Percentiles rank a stretch among this genome's conserved stretches.
phyloP scores from a whole-genome alignment of 352 stramenopile genomes.

The Globisporangium recalcitrans region DNA sequence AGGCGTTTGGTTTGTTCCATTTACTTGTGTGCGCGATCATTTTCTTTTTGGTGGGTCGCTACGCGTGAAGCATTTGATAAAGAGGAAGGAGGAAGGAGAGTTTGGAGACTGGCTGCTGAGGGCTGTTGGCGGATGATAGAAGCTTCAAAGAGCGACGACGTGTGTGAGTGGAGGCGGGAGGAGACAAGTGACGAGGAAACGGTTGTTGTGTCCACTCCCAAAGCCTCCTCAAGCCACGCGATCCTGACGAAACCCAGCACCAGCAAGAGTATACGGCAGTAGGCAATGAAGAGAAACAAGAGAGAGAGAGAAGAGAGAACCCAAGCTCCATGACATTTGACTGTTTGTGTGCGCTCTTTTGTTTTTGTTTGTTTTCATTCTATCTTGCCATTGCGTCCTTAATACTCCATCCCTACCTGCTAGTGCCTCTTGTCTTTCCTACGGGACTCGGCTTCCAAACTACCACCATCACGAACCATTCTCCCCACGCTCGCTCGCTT shows the following conservation, averaged over 20 bases:
- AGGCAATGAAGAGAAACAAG: background rate
- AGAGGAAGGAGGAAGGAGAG: background rate
- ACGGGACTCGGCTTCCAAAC: background rate
- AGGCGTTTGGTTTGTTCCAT: constrained; percentile 80
- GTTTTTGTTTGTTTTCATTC: constrained; percentile 2
- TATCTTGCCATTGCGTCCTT: constrained; percentile 2
- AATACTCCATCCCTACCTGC: constrained; percentile 1
- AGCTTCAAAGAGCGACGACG: background rate
- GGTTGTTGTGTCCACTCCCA: background rate
- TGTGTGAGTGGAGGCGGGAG: background rate
- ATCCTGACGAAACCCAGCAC: background rate
- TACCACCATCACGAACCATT: background rate
- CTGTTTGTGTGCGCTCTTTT: constrained; percentile 1
- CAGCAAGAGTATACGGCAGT: background rate
- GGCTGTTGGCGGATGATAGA: constrained; percentile 1
- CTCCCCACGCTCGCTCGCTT: background rate
- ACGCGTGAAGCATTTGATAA: constrained; percentile 45
- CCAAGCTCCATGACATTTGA: background rate
- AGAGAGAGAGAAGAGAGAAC: constrained; percentile 6
- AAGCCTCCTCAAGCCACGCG: background rate
- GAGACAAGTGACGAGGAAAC: too few species aligned
- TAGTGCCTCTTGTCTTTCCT: background rate
- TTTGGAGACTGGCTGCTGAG: background rate
- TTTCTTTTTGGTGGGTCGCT: constrained; percentile 87
- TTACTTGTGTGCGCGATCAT: constrained; percentile 83